Evolutionary conservation across 495 filamentous ascomycete genomes (phyloP).

Genomic region (Neurospora sp.): DNA sequence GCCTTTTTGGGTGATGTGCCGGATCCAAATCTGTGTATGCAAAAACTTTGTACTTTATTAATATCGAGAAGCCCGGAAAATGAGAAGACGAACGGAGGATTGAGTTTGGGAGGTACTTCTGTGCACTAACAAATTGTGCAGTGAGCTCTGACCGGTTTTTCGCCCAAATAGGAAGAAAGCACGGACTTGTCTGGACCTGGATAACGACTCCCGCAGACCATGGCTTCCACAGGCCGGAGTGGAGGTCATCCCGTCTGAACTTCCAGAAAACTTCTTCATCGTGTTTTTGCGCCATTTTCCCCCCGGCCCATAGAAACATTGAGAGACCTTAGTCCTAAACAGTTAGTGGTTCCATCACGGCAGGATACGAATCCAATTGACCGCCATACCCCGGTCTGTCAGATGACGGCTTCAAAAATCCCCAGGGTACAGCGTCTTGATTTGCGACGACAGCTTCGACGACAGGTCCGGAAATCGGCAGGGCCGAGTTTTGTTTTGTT

Average conservation of each 20-base stretch:
- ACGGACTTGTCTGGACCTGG: background rate
- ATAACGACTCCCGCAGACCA: background rate
- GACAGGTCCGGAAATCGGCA: background rate
- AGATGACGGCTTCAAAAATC: background rate
- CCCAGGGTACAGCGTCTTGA: background rate
- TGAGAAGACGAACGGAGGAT: too few relatives aligned
- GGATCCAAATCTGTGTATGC: too few relatives aligned
- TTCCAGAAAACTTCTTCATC: background rate
- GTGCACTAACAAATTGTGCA: background rate
- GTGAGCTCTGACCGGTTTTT: background rate
- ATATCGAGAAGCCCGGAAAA: too few relatives aligned
- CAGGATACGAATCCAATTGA: background rate
- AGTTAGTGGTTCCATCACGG: background rate
- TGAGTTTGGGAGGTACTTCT: background rate
- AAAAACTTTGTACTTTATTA: too few relatives aligned
- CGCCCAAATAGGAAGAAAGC: background rate
- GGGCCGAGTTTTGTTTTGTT: background rate
- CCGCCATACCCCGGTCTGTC: background rate
- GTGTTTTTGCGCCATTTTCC: too few relatives aligned
- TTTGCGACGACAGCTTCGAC: background rate
- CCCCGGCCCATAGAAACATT: too few relatives aligned
- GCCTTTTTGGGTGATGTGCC: too few relatives aligned
- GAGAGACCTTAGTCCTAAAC: too few relatives aligned
- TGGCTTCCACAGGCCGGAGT: background rate
- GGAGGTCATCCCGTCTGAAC: background rate